These are phyloP conservation scores for Trichoderma guizhouense DNA, from an alignment of 2,329 filamentous ascomycete genomes.

Conservation along the genomic window DNA sequence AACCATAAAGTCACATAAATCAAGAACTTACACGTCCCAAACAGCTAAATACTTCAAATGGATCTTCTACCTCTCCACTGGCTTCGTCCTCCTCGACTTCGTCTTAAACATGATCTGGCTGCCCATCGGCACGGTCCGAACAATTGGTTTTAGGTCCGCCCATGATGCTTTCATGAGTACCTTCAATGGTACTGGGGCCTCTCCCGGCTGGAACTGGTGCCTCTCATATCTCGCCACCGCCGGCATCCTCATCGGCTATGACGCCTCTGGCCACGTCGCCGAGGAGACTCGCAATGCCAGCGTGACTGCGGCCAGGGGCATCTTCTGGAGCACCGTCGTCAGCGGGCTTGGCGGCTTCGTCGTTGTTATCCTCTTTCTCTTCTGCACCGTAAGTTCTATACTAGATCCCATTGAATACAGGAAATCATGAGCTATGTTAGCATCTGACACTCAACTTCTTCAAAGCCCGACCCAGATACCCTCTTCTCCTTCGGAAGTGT, in stretches of 20 bases:
- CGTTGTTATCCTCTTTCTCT: conserved; percentile 57
- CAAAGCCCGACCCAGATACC: conserved; percentile 47
- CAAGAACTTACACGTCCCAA: conserved; percentile 9
- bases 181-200: conserved; percentile 55
- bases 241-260: conserved; percentile 58
- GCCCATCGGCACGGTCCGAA: conserved; percentile 53
- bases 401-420: not conserved
- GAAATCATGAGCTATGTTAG: not conserved
- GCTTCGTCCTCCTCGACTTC: conserved; percentile 55
- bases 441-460: not conserved
- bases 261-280: conserved; percentile 58
- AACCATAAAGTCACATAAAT: not conserved
- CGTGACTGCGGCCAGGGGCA: conserved; percentile 53
- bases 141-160: conserved; percentile 55
- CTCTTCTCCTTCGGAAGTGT: conserved; percentile 53
- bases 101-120: conserved; percentile 59
- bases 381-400: conserved; percentile 46
- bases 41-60: conserved; percentile 43
- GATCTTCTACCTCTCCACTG: conserved; percentile 49
- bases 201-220: conserved; percentile 61
- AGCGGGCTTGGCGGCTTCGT: conserved; percentile 54
- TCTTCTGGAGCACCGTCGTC: conserved; percentile 58
- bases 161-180: conserved; percentile 59
- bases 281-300: conserved; percentile 60
- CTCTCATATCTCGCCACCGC: conserved; percentile 59